A percentile compares a stretch with the other conserved stretches of the same genome.
Evolutionary conservation across 306 rosid genomes (phyloP).

Genomic region (Glycine latifolia): DNA sequence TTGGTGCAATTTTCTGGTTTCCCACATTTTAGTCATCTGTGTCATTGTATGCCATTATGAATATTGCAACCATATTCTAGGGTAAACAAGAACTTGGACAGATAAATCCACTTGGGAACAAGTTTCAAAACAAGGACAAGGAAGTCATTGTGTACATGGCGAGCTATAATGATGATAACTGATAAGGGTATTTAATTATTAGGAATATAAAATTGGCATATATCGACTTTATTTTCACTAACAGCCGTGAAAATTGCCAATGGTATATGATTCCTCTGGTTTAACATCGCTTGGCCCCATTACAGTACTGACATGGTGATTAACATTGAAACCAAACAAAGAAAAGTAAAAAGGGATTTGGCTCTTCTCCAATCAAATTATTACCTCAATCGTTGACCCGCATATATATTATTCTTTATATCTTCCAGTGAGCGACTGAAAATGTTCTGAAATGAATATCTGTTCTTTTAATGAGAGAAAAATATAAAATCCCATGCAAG

Average conservation of each 20-base stretch:
- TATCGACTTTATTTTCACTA: background rate
- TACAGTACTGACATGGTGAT: conserved; percentile 1
- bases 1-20: conserved; percentile 5
- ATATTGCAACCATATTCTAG: background rate
- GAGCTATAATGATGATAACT: background rate
- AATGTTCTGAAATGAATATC: no score
- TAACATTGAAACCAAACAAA: conserved; percentile 25
- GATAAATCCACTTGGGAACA: background rate
- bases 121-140: background rate
- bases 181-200: background rate
- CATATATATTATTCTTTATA: background rate
- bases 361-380: conserved; percentile 11
- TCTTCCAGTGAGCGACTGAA: no score
- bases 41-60: background rate
- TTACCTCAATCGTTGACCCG: conserved; percentile 12
- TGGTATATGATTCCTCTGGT: conserved; percentile 39
- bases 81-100: background rate
- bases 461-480: no score
- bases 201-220: conserved; percentile 20
- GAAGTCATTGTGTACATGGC: background rate
- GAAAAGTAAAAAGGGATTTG: background rate
- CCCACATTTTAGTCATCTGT: background rate
- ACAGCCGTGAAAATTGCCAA: conserved; percentile 29
- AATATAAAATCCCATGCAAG: no score
- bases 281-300: conserved; percentile 8